Evolutionary conservation across 1,139 yeast genomes (phyloP).

Genomic region (Groenewaldozyma auringiensis): DNA sequence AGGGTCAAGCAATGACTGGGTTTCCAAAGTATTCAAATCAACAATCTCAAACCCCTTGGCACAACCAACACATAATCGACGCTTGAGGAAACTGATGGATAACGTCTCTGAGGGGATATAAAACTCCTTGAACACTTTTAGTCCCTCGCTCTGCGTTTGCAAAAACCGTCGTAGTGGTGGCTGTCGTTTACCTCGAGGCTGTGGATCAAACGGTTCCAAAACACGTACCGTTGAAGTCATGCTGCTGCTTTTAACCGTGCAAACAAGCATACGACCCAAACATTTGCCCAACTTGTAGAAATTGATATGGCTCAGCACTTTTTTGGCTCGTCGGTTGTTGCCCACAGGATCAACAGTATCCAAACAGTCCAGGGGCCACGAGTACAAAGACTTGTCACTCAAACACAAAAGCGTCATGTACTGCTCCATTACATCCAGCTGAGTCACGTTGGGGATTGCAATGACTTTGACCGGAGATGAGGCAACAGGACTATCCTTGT

Average conservation of each 20-base stretch:
- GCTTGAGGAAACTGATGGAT: conserved; percentile 81
- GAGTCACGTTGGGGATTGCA: conserved; percentile 70
- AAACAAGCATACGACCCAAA: conserved; percentile 77
- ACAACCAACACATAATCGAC: conserved; percentile 89
- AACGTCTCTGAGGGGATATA: conserved; percentile 82
- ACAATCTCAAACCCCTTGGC: conserved; percentile 94
- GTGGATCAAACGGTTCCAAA: conserved; percentile 72
- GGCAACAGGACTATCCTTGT: conserved; percentile 44
- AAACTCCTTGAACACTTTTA: conserved; percentile 71
- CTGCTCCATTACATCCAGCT: conserved; percentile 75
- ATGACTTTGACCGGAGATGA: conserved; percentile 74
- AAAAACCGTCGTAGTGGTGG: conserved; percentile 45
- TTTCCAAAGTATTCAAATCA: conserved; percentile 63
- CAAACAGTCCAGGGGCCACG: conserved; percentile 77
- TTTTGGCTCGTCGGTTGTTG: conserved; percentile 68
- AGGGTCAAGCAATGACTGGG: conserved; percentile 78
- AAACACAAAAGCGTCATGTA: conserved; percentile 76
- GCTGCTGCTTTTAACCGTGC: conserved; percentile 76
- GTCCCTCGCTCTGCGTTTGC: conserved; percentile 39
- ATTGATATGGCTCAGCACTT: conserved; percentile 73
- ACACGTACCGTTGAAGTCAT: conserved; percentile 71
- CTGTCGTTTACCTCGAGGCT: conserved; percentile 31
- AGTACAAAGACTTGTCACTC: conserved; percentile 73
- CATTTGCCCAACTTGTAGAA: conserved; percentile 92
- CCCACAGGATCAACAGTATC: conserved; percentile 48